Evolutionary conservation across 2,329 filamentous ascomycete species (phyloP), one percentile per base, ranked within the genome.

Genomic region (Diaporthe citri): DNA sequence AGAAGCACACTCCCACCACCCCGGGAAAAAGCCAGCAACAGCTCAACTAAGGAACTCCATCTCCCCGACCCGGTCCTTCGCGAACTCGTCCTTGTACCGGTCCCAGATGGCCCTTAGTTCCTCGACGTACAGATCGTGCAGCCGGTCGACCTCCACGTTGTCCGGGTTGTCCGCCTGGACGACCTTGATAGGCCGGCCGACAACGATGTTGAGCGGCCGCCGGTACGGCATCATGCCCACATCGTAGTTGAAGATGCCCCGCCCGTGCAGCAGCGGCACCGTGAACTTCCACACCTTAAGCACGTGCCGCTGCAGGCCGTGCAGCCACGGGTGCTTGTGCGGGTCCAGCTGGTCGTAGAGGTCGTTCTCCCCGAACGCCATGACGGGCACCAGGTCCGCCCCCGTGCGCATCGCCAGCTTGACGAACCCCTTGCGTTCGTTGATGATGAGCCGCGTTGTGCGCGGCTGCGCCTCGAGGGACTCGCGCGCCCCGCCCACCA

Each of bases 241-340:
- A 82, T 99, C 97, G 82, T 99, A 98, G 84, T 99, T 99, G 86
- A 98, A 98, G 55, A 98, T 93, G 17, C 96, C 96, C 36, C 96
- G 87, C 3, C 96, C 96, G 82, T 98, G 95, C 80, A 98, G 93
- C 39, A 97, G 89, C 0, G 97, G 96, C 15, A 98, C 89, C 0
- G 97, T 98, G 80, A 98, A 99, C 70, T 97, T 97, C 87, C 97
- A 92, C 8, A 93, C 87, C 79, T 93, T 94, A 84, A 98, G 96
- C 74, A 97, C 87, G 39, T 95, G 85, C 86, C 98, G 91, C 85
- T 99, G 97, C 51, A 94, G 84, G 81, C 91, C 92, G 86, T 96
- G 94, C 72, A 98, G 90, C 75, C 91, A 86, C 1, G 96, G 95
- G 81, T 98, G 95, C 43, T 91, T 89, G 76, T 92, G 90, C 1